These are phyloP conservation scores for Microbotryum lychnidis-dioicae DNA, from an alignment of 1,284 basidiomycete genomes.

Conservation along the genomic window DNA sequence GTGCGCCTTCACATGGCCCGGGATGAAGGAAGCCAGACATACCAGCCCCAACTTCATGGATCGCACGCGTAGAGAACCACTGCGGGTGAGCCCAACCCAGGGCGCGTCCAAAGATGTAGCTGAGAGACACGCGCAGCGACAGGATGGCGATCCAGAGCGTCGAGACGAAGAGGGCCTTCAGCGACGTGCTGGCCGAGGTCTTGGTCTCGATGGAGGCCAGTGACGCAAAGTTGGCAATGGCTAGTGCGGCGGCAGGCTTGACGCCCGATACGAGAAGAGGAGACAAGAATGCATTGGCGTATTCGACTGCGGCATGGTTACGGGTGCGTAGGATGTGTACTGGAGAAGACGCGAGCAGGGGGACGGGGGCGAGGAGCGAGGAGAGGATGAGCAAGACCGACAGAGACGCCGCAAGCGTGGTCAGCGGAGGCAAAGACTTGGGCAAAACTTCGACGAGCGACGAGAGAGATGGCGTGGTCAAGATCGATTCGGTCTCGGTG, in stretches of 20 bases:
- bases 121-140: conserved; percentile 68
- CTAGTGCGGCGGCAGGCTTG: not conserved
- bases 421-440: too few species aligned
- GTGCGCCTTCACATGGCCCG: not conserved
- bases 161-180: conserved; percentile 49
- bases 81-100: conserved; percentile 22
- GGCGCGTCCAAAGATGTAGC: conserved; percentile 16
- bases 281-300: conserved; percentile 10
- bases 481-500: too few species aligned
- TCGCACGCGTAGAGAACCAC: conserved; percentile 14
- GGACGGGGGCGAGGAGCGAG: not conserved
- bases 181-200: too few species aligned
- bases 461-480: not conserved
- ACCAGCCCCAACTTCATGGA: conserved; percentile 24
- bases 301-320: not conserved
- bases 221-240: conserved; percentile 4
- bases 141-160: conserved; percentile 80
- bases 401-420: not conserved
- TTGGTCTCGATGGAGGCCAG: conserved; percentile 1
- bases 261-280: conserved; percentile 11
- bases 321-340: conserved; percentile 12
- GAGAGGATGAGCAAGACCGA: not conserved
- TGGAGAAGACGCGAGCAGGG: conserved; percentile 8
- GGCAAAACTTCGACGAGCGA: not conserved
- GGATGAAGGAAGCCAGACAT: not conserved